phyloP scores from a whole-genome alignment of 345 rosid species.

The Dipteronia sinensis region DNA sequence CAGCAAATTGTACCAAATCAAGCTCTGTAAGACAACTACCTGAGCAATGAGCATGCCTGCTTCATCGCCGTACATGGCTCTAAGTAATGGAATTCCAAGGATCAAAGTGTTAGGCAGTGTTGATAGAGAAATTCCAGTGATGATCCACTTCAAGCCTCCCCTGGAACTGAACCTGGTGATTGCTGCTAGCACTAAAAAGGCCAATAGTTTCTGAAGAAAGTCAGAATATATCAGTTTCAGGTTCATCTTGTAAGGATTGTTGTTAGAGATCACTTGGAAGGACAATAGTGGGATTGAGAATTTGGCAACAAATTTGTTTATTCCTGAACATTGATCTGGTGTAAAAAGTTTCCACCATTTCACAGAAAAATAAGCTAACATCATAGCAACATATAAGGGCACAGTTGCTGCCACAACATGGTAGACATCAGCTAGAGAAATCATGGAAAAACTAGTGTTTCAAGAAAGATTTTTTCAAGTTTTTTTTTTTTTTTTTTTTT shows the following conservation, averaged over 20 bases:
- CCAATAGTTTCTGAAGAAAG: constrained; percentile 65
- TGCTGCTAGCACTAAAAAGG: constrained; percentile 37
- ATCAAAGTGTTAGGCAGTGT: constrained; percentile 85
- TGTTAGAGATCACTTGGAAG: constrained; percentile 68
- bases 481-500: not conserved
- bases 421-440: constrained; percentile 60
- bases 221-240: constrained; percentile 61
- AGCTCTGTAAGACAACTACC: constrained; percentile 77
- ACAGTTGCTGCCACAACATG: constrained; percentile 80
- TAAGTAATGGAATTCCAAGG: constrained; percentile 75
- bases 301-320: constrained; percentile 88
- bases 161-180: constrained; percentile 51
- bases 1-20: constrained; percentile 79
- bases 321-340: constrained; percentile 84
- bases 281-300: constrained; percentile 79
- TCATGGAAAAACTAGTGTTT: constrained; percentile 40
- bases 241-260: constrained; percentile 81
- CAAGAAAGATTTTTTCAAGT: constrained; percentile 11
- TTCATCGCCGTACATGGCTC: constrained; percentile 69
- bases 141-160: constrained; percentile 57
- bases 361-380: constrained; percentile 65
- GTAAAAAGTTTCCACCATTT: constrained; percentile 73
- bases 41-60: constrained; percentile 63
- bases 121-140: constrained; percentile 71
- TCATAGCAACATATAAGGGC: constrained; percentile 81